A percentile compares a stretch with the other conserved stretches of the same genome.
phyloP scores from a whole-genome alignment of 2,329 filamentous ascomycete genomes.

The Chaetothyriales sp. region DNA sequence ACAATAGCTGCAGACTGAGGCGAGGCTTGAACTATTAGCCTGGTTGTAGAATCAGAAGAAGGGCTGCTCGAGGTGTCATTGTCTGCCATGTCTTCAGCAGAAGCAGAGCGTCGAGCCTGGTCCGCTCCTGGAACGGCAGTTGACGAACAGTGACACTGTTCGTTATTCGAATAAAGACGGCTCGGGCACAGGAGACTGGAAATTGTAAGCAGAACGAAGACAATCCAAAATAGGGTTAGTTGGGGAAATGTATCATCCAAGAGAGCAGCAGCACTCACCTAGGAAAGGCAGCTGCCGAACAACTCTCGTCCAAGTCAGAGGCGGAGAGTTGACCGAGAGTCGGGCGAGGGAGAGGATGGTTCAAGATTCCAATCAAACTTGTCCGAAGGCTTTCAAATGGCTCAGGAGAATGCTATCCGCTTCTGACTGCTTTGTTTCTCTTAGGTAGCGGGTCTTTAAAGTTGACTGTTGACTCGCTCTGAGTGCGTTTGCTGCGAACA shows the following conservation, averaged over 20 bases:
- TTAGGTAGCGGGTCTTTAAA: background rate
- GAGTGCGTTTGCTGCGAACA: background rate
- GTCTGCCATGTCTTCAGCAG: background rate
- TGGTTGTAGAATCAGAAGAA: background rate
- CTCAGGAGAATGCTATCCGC: background rate
- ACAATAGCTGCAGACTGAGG: background rate
- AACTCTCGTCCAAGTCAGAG: background rate
- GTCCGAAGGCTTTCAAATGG: background rate
- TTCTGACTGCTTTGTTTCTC: background rate
- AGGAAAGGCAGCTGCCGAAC: background rate
- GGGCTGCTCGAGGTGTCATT: background rate
- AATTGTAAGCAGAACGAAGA: background rate
- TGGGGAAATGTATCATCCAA: background rate
- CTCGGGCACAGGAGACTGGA: background rate
- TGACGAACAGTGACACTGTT: background rate
- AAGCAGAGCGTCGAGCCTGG: no score
- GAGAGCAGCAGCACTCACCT: background rate
- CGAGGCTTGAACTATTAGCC: background rate
- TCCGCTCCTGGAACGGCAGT: background rate
- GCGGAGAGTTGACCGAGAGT: background rate
- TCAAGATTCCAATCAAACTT: background rate
- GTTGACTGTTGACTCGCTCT: background rate
- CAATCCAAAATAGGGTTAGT: no score
- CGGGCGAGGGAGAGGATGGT: background rate
- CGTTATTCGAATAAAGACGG: background rate